A percentile compares a stretch with the other conserved stretches of the same genome.
Conservation (phyloP, 2,329 filamentous ascomycete species). For the Penicillium psychrosexuale region DNA sequence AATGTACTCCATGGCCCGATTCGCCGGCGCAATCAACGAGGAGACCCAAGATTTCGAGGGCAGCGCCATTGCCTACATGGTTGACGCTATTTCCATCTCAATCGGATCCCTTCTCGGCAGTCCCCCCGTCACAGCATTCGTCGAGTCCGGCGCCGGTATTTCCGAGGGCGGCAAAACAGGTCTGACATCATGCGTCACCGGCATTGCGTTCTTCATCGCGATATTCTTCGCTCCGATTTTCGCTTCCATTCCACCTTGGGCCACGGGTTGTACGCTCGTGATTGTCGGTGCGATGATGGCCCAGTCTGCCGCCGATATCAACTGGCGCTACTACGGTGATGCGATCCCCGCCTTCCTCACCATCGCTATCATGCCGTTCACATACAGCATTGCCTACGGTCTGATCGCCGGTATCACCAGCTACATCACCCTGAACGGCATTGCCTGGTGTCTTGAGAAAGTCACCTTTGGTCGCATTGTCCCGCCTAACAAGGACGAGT, state of each 20-base stretch:
- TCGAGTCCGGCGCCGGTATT: conserved; percentile 87
- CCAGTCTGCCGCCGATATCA: conserved; percentile 73
- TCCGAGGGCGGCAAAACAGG: conserved; percentile 83
- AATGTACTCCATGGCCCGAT: conserved; percentile 84
- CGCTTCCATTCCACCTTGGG: conserved; percentile 84
- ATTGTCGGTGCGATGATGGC: conserved; percentile 89
- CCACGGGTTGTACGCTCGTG: conserved; percentile 82
- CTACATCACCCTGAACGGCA: conserved; percentile 72
- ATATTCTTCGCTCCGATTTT: conserved; percentile 91
- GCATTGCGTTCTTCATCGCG: conserved; percentile 79
- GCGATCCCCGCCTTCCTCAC: conserved; percentile 81
- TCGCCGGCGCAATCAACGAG: conserved; percentile 75
- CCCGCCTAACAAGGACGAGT: conserved; percentile 70
- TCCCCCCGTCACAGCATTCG: conserved; percentile 80
- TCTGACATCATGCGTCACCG: conserved; percentile 74
- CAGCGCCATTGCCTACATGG: conserved; percentile 75
- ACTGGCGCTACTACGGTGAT: conserved; percentile 84
- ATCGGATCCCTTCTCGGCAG: conserved; percentile 75
- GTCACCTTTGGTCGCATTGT: conserved; percentile 66
- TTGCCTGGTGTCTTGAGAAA: conserved; percentile 67
- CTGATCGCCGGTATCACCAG: conserved; percentile 75
- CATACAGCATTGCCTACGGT: conserved; percentile 83
- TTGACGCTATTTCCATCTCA: conserved; percentile 75
- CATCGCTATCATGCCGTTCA: conserved; percentile 83
- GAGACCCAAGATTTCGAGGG: conserved; percentile 84